Conservation (phyloP, 768 basidiomycete species). For the Leccinum barrowsii region DNA sequence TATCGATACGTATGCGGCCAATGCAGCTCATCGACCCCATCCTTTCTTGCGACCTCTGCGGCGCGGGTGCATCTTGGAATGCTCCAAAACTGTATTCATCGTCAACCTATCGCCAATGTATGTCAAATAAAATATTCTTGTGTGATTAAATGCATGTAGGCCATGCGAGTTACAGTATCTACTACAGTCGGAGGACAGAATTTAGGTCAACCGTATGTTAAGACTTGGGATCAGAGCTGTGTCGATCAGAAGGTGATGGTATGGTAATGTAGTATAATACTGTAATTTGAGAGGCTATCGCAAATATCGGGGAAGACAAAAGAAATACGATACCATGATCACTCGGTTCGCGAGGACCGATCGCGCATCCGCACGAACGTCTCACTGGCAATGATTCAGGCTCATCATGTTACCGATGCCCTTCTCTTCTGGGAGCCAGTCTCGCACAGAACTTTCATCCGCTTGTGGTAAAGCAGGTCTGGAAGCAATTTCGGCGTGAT, state of each 20-base stretch:
- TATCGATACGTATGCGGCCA: too few species aligned
- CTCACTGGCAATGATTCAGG: slow-evolving; percentile 47
- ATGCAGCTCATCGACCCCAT: too few species aligned
- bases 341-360: slow-evolving; percentile 20
- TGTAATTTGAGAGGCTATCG: slow-evolving; percentile 5
- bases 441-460: slow-evolving; percentile 91
- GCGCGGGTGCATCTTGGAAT: too few species aligned
- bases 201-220: slow-evolving; percentile 6
- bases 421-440: slow-evolving; percentile 79
- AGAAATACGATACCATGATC: slow-evolving; percentile 3
- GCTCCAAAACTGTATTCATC: too few species aligned
- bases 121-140: background rate
- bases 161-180: slow-evolving; percentile 11
- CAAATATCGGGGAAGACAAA: background rate
- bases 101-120: slow-evolving; percentile 24
- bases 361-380: slow-evolving; percentile 32
- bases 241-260: slow-evolving; percentile 9
- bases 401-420: slow-evolving; percentile 68
- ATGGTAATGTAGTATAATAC: slow-evolving; percentile 6
- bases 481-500: slow-evolving; percentile 96
- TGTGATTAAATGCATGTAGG: slow-evolving; percentile 3
- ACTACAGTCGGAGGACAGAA: slow-evolving; percentile 2
- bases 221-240: slow-evolving; percentile 7
- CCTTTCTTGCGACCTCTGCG: too few species aligned
- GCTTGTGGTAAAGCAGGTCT: slow-evolving; percentile 81